These are phyloP conservation scores for Lasiodiplodia gonubiensis DNA, from an alignment of 2,329 filamentous ascomycete species.

Conservation along the genomic window DNA sequence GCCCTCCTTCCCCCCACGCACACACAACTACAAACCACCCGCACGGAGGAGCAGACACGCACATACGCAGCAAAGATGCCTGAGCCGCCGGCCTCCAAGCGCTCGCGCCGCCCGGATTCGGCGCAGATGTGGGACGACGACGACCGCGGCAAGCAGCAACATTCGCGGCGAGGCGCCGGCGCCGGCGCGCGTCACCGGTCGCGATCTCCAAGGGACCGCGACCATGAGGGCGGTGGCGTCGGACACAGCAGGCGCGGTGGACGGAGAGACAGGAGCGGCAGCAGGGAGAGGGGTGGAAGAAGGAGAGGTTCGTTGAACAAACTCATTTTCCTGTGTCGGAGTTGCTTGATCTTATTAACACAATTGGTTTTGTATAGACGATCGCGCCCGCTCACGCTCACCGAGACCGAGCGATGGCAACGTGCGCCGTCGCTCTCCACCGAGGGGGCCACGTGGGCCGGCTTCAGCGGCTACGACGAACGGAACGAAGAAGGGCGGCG, in stretches of 20 bases:
- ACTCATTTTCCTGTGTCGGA: too few species aligned
- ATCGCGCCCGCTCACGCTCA: slow-evolving; percentile 10
- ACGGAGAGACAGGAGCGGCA: slow-evolving; percentile 34
- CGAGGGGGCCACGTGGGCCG: slow-evolving; percentile 10
- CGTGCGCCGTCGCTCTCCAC: slow-evolving; percentile 18
- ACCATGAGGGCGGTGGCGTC: background rate
- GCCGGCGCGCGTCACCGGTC: slow-evolving; percentile 34
- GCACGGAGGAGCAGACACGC: background rate
- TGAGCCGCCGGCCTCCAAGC: slow-evolving; percentile 29
- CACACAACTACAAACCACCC: background rate
- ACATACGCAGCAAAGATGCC: slow-evolving; percentile 12
- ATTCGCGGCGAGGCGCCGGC: background rate
- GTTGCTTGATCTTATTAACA: too few species aligned
- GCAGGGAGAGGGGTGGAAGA: slow-evolving; percentile 19
- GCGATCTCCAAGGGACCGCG: slow-evolving; percentile 32
- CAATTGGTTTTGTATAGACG: background rate
- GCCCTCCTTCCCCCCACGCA: background rate
- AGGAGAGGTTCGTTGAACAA: background rate
- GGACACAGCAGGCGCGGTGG: slow-evolving; percentile 26
- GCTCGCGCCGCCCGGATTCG: slow-evolving; percentile 29
- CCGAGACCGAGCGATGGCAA: background rate
- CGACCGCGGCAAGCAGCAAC: slow-evolving; percentile 11
- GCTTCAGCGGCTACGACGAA: background rate
- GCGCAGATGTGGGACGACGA: slow-evolving; percentile 31
- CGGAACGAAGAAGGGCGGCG: background rate